Evolutionary conservation across 202 grass and related monocot genomes (phyloP), one percentile per base, ranked within the genome.

Genomic region (Schoenoplectus tabernaemontani): DNA sequence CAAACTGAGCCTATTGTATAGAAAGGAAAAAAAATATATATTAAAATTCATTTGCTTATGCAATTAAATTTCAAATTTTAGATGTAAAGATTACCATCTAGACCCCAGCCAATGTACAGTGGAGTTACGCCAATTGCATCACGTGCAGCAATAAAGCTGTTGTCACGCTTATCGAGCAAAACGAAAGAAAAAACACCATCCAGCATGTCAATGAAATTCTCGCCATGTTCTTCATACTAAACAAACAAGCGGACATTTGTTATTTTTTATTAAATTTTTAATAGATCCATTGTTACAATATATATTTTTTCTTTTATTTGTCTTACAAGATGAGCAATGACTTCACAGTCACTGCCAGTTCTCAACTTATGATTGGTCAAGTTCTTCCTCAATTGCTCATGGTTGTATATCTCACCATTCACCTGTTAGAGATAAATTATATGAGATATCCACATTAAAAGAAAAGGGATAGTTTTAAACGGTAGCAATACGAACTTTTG

Each of bases 141-240:
- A 30, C 96, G 96, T 3, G 92, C 92, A 0, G 85, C 96, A 69
- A 99, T 86, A 83, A 76, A 99, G 33, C 90, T 91, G 64, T 78
- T 87, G 81, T 82, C 86, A 59, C 91, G 96, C 12, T 86, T 88
- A 86, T 99, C 91, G 48, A 87, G 86, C 43, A 99, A 79, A n/a
- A 93, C 92, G 78, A 99, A 99, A 56, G 92, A 83, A 90, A 99
- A 99, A n/a, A 99, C 87, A 7, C 96, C 96, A 78, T 99, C 96
- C 56, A 99, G 76, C 92, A 89, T 91, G 85, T 99, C 88, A 4
- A 99, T 83, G 78, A 99, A 96, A 84, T 78, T 83, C 71, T 96
- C 96, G 34, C 96, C 96, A 77, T 96, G 78, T 83, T 96, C 90
- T 78, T 99, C 90, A 56, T 93, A 95, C 96, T 97, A 41, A 70